phyloP scores from a whole-genome alignment of 1,139 yeast genomes.

The Kluyveromyces sp. region DNA sequence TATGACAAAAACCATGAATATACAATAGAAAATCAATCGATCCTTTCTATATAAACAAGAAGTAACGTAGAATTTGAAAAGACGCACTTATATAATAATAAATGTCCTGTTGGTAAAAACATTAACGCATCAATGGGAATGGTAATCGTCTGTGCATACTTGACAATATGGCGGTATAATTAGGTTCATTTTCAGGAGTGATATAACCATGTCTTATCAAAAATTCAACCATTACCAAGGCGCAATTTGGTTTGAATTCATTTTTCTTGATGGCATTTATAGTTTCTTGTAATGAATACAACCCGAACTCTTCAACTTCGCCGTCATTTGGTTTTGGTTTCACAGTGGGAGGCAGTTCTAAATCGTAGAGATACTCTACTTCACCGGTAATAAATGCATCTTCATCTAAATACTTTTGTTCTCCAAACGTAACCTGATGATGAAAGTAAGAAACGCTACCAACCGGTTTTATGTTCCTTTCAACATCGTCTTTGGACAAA shows the following conservation, averaged over 20 bases:
- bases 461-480: slow-evolving; percentile 37
- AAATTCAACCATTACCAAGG: slow-evolving; percentile 70
- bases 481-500: slow-evolving; percentile 45
- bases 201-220: slow-evolving; percentile 72
- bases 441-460: slow-evolving; percentile 71
- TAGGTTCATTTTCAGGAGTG: slow-evolving; percentile 53
- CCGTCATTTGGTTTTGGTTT: slow-evolving; percentile 74
- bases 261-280: slow-evolving; percentile 39
- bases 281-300: slow-evolving; percentile 57
- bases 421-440: slow-evolving; percentile 24
- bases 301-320: slow-evolving; percentile 67
- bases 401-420: slow-evolving; percentile 32
- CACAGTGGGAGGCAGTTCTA: slow-evolving; percentile 44
- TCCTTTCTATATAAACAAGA: too few species aligned
- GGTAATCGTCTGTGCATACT: slow-evolving; percentile 65
- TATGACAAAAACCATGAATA: too few species aligned
- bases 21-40: too few species aligned
- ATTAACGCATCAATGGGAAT: slow-evolving; percentile 42
- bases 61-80: too few species aligned
- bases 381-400: slow-evolving; percentile 75
- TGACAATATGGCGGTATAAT: slow-evolving; percentile 48
- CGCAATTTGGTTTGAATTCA: slow-evolving; percentile 87
- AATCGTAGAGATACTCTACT: slow-evolving; percentile 71
- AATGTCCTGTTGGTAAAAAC: too few species aligned
- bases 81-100: too few species aligned